Percentiles rank a stretch among this genome's conserved stretches.
phyloP scores from a whole-genome alignment of 2,329 filamentous ascomycete genomes.

The Ophiostoma sp. region DNA sequence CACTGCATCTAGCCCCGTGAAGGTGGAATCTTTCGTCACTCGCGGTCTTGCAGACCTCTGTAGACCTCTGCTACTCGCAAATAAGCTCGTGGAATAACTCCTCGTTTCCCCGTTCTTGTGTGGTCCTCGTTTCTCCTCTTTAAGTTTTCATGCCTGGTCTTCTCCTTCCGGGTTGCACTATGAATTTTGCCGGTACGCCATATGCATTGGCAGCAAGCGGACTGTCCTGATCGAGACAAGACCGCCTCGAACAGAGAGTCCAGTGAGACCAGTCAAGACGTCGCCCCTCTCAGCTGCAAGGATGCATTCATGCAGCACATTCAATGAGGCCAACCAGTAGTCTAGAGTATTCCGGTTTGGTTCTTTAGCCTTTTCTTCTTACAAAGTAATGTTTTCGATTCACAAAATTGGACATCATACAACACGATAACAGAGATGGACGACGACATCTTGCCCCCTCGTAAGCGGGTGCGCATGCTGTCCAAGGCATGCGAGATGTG shows the following conservation, averaged over 20 bases:
- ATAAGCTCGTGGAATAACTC: not conserved
- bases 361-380: not conserved
- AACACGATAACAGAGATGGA: not conserved
- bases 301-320: not conserved
- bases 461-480: slow-evolving; percentile 17
- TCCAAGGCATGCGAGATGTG: slow-evolving; percentile 24
- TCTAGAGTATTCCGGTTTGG: not conserved
- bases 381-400: not conserved
- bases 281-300: not conserved
- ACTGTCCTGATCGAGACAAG: slow-evolving; percentile 5
- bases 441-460: not conserved
- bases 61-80: not conserved
- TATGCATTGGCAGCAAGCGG: not conserved
- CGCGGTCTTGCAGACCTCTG: not conserved
- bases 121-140: not conserved
- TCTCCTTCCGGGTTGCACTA: not conserved
- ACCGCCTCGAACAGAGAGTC: not conserved
- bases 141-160: not conserved
- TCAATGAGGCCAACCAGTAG: not conserved
- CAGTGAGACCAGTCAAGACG: not conserved
- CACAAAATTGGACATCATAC: not conserved
- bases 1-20: slow-evolving; percentile 6
- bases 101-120: not conserved
- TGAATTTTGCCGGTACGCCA: slow-evolving; percentile 2
- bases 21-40: not conserved